Evolutionary conservation across 345 rosid genomes (phyloP).

Genomic region (Draba incana): DNA sequence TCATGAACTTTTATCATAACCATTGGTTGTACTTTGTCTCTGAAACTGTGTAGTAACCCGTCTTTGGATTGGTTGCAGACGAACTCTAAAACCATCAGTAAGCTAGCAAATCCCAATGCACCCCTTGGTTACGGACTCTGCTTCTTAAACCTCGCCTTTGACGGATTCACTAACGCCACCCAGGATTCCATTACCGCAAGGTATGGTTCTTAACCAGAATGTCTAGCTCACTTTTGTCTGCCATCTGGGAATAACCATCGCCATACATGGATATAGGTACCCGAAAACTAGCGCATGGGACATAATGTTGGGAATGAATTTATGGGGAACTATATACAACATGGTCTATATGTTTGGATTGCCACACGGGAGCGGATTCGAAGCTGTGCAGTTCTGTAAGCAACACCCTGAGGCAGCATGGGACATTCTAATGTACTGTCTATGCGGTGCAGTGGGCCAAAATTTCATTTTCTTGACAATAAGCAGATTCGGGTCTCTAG

Average conservation of each 20-base stretch:
- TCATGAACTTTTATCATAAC: background rate
- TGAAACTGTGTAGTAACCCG: slow-evolving; percentile 2
- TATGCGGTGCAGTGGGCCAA: slow-evolving; percentile 96
- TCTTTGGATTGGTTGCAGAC: slow-evolving; percentile 55
- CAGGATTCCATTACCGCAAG: slow-evolving; percentile 90
- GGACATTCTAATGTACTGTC: slow-evolving; percentile 92
- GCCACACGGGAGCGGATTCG: slow-evolving; percentile 78
- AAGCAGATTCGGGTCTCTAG: slow-evolving; percentile 90
- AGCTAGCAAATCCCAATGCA: slow-evolving; percentile 94
- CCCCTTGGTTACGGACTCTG: slow-evolving; percentile 95
- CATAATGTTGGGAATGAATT: slow-evolving; percentile 96
- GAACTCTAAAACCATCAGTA: slow-evolving; percentile 90
- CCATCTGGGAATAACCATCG: background rate
- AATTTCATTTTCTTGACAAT: slow-evolving; percentile 96
- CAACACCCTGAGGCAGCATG: slow-evolving; percentile 92
- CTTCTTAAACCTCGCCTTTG: slow-evolving; percentile 91
- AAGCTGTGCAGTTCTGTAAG: slow-evolving; percentile 82
- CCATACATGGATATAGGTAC: slow-evolving; percentile 44
- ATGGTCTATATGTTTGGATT: slow-evolving; percentile 88
- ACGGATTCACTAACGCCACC: slow-evolving; percentile 97
- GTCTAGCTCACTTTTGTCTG: slow-evolving; percentile 1
- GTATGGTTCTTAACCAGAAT: slow-evolving; percentile 41
- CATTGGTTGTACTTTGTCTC: background rate
- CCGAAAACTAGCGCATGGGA: slow-evolving; percentile 96
- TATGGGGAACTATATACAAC: slow-evolving; percentile 97